phyloP scores from a whole-genome alignment of 176 grass and related monocot species.

The Luzula sylvatica region DNA sequence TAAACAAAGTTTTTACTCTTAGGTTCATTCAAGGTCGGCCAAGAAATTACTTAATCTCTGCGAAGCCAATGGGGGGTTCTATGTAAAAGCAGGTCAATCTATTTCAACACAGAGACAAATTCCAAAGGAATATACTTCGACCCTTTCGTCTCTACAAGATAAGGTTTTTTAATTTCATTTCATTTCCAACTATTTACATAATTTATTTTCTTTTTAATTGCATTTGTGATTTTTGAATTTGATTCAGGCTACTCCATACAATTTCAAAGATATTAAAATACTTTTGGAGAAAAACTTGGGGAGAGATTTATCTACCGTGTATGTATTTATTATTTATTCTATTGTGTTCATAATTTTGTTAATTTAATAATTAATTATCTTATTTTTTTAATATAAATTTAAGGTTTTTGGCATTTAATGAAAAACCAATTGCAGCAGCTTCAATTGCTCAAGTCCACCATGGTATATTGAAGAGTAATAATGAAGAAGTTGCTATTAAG shows the following conservation, averaged over 20 bases:
- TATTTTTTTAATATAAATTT: slow-evolving; percentile 25
- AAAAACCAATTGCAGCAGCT: slow-evolving; percentile 88
- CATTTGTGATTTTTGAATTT: slow-evolving; percentile 19
- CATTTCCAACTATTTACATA: not conserved
- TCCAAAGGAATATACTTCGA: slow-evolving; percentile 76
- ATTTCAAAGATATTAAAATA: slow-evolving; percentile 66
- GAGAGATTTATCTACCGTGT: slow-evolving; percentile 66
- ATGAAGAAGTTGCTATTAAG: slow-evolving; percentile 86
- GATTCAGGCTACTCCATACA: slow-evolving; percentile 56
- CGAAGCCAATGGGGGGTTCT: slow-evolving; percentile 78
- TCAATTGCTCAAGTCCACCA: slow-evolving; percentile 97
- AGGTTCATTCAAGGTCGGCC: slow-evolving; percentile 75
- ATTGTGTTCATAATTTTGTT: slow-evolving; percentile 20
- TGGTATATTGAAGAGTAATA: slow-evolving; percentile 57
- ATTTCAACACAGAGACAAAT: slow-evolving; percentile 86
- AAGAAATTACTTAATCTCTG: slow-evolving; percentile 65
- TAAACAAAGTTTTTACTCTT: not conserved
- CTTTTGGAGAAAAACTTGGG: slow-evolving; percentile 59
- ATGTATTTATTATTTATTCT: slow-evolving; percentile 29
- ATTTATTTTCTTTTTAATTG: slow-evolving; percentile 7
- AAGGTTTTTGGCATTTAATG: slow-evolving; percentile 89
- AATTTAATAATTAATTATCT: not conserved
- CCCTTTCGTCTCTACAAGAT: slow-evolving; percentile 77
- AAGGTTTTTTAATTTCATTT: slow-evolving; percentile 36
- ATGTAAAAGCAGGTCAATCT: slow-evolving; percentile 97